Evolutionary conservation across 495 filamentous ascomycete species (phyloP), one percentile per base, ranked within the genome.

Genomic region (Aspergillus asperescens): DNA sequence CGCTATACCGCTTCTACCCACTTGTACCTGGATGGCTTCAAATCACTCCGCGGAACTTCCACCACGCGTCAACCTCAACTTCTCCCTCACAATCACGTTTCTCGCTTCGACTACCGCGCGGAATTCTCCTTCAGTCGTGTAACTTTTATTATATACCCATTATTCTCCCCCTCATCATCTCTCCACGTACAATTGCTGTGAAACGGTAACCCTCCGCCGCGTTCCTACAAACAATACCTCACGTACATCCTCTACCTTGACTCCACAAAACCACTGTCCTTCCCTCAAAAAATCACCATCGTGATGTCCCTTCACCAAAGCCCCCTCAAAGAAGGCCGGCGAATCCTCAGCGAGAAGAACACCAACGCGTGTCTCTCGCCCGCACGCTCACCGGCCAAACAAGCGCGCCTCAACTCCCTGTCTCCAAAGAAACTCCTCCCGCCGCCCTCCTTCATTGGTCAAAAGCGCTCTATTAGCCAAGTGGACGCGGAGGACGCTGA

Each of bases 301-400:
- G 13, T 7, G 7, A 29, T 57, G 34, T 13, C 41, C 22, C 41
- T 62, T 19, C 63, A 62, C 41, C 54, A 62, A 55, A 74, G 67
- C 57, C 71, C 73, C 5, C 48, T 70, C 45, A 76, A 74, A 56
- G 68, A 73, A 18, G 71, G 67, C 32, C 64, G 73, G 53, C 73
- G 67, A 19, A 65, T 76, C 24, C 69, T 76, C 48, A 69, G 73
- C 24, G 71, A 73, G 43, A 76, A 72, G 55, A 66, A 67, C 55
- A 51, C 64, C 62, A 76, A 76, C 71, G 71, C 73, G 70, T 76
- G 71, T 61, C 56, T 71, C 34, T 69, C 73, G 28, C 71, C 73
- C 29, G 63, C 62, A 48, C 41, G 34, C 38, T 70, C 71, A 18
- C 69, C 71, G 22, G 48, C 59, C 51, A 74, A 73, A 64, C 66